These are phyloP conservation scores for Xerophyta viscosa DNA, from an alignment of 106 monocot species.

Conservation along the genomic window DNA sequence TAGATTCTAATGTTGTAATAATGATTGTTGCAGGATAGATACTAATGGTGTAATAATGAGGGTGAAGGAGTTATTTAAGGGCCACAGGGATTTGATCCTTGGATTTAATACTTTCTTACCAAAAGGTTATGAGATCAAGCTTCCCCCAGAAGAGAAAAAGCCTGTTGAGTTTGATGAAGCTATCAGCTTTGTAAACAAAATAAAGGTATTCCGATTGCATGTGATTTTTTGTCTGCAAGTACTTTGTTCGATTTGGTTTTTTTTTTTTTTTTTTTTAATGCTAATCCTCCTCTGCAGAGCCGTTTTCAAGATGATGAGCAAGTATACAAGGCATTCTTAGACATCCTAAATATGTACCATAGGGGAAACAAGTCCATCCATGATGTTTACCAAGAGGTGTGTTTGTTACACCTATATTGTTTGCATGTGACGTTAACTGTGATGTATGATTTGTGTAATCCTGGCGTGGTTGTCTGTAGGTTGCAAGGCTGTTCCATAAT, in stretches of 20 bases:
- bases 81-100: constrained; percentile 58
- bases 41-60: constrained; percentile 60
- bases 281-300: constrained; percentile 43
- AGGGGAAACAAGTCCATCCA: constrained; percentile 83
- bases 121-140: constrained; percentile 74
- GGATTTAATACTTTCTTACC: constrained; percentile 73
- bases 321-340: constrained; percentile 92
- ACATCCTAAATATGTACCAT: constrained; percentile 95
- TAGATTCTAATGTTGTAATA: background rate
- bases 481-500: constrained; percentile 55
- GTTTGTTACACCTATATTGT: background rate
- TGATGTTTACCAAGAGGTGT: constrained; percentile 88
- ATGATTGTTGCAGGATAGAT: constrained; percentile 41
- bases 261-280: too few species aligned
- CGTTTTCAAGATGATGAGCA: constrained; percentile 83
- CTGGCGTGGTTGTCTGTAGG: constrained; percentile 39
- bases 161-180: constrained; percentile 84
- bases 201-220: constrained; percentile 54
- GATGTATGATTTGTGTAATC: too few species aligned
- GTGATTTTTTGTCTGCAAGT: background rate
- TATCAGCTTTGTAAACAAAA: constrained; percentile 79
- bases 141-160: constrained; percentile 56
- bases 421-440: background rate
- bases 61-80: constrained; percentile 64
- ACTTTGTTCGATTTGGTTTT: background rate